These are phyloP conservation scores for Cryphonectria japonica DNA, from an alignment of 2,329 filamentous ascomycete species.

Conservation along the genomic window DNA sequence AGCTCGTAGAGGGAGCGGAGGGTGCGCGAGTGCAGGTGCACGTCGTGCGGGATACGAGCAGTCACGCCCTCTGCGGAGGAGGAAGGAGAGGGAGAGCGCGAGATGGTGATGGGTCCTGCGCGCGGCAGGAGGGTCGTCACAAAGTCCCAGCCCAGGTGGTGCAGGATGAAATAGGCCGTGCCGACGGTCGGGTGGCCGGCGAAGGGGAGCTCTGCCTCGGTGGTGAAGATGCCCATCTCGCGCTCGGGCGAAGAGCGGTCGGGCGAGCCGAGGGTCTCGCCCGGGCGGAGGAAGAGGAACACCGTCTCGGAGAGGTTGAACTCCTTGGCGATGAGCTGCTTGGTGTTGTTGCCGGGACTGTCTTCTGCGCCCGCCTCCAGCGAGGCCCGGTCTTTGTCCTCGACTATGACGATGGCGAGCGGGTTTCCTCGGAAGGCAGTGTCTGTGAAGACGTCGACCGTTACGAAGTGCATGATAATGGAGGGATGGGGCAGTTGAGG, in stretches of 20 bases:
- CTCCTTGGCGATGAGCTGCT: slow-evolving; percentile 63
- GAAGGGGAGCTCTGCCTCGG: slow-evolving; percentile 59
- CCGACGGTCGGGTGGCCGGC: slow-evolving; percentile 67
- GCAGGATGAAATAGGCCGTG: slow-evolving; percentile 53
- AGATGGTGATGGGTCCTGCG: slow-evolving; percentile 59
- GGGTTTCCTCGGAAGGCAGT: slow-evolving; percentile 60
- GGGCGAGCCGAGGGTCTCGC: slow-evolving; percentile 31
- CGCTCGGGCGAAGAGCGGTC: slow-evolving; percentile 41
- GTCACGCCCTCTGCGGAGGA: slow-evolving; percentile 51
- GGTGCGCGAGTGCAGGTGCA: slow-evolving; percentile 60
- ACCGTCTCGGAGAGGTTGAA: slow-evolving; percentile 69
- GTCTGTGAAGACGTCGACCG: slow-evolving; percentile 62
- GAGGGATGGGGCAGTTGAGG: slow-evolving; percentile 7
- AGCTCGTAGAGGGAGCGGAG: slow-evolving; percentile 40
- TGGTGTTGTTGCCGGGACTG: slow-evolving; percentile 49
- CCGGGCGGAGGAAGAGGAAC: slow-evolving; percentile 56
- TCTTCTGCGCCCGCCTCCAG: slow-evolving; percentile 46
- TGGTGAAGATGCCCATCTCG: slow-evolving; percentile 63
- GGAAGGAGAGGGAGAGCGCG: slow-evolving; percentile 6
- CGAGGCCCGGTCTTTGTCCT: slow-evolving; percentile 40
- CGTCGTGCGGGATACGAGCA: slow-evolving; percentile 68
- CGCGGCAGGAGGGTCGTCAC: slow-evolving; percentile 55
- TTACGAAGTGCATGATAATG: slow-evolving; percentile 49
- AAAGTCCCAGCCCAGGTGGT: slow-evolving; percentile 37
- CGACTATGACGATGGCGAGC: slow-evolving; percentile 62